These are phyloP conservation scores for Apiospora koreana DNA, from an alignment of 2,329 filamentous ascomycete genomes.

Conservation along the genomic window DNA sequence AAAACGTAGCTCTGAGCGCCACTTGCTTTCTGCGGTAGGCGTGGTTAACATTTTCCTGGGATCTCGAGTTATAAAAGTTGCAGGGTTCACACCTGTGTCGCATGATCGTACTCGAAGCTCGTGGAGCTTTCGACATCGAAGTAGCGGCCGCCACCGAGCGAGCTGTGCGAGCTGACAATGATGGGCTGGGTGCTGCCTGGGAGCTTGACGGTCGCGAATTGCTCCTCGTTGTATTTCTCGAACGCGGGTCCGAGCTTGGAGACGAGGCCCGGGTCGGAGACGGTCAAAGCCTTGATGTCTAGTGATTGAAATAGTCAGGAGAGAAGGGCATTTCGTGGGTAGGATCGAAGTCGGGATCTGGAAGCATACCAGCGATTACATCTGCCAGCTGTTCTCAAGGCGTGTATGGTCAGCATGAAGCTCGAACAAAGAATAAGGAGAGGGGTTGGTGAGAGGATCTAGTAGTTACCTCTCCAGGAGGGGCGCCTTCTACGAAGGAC, in stretches of 20 bases:
- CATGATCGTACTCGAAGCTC: constrained; percentile 87
- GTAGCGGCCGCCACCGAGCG: constrained; percentile 78
- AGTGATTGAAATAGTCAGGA: constrained; percentile 19
- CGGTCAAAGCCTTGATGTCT: constrained; percentile 90
- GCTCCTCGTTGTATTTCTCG: constrained; percentile 93
- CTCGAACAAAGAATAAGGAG: background rate
- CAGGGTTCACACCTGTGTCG: constrained; percentile 60
- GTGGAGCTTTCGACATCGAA: constrained; percentile 87
- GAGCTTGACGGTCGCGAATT: constrained; percentile 86
- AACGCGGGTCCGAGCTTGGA: constrained; percentile 79
- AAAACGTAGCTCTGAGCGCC: constrained; percentile 75
- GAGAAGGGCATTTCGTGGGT: constrained; percentile 9
- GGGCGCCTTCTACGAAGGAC: constrained; percentile 90
- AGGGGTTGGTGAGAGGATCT: constrained; percentile 23
- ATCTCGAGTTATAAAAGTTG: background rate
- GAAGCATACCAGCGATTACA: constrained; percentile 74
- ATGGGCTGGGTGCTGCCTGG: constrained; percentile 83
- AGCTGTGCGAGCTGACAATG: constrained; percentile 84
- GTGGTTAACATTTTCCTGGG: constrained; percentile 16
- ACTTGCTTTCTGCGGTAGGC: constrained; percentile 69
- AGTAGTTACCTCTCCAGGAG: constrained; percentile 83
- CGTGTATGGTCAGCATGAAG: background rate
- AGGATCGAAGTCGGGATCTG: background rate
- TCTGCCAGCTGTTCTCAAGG: constrained; percentile 68
- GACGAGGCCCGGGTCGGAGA: constrained; percentile 67